A percentile compares a stretch with the other conserved stretches of the same genome.
Conservation (phyloP, 1,284 basidiomycete species). For the Apiotrichum gracile region DNA sequence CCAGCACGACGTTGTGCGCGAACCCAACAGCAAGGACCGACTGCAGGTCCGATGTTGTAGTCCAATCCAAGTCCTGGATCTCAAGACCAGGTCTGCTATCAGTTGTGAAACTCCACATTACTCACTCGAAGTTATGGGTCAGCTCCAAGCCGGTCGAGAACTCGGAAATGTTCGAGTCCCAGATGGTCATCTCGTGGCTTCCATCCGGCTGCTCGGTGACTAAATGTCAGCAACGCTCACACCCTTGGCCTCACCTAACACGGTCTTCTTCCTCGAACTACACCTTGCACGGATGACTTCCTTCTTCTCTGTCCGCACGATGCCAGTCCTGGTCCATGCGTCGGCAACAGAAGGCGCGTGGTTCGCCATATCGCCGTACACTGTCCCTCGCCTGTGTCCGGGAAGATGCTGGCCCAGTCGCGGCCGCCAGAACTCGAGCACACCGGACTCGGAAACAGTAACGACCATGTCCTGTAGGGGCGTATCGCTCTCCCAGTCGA, state of each 20-base stretch:
- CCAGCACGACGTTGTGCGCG: slow-evolving; percentile 64
- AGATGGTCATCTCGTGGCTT: slow-evolving; percentile 74
- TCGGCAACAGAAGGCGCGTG: not conserved
- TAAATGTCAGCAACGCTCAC: slow-evolving; percentile 5
- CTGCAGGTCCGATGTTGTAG: slow-evolving; percentile 77
- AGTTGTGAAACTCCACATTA: not conserved
- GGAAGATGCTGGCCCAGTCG: slow-evolving; percentile 48
- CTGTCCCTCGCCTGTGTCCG: slow-evolving; percentile 2
- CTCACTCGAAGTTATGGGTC: slow-evolving; percentile 57
- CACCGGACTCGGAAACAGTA: slow-evolving; percentile 65
- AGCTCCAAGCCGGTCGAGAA: slow-evolving; percentile 85
- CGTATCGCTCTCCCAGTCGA: slow-evolving; percentile 40
- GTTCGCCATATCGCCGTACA: slow-evolving; percentile 5
- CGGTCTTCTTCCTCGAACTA: slow-evolving; percentile 84
- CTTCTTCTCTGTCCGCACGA: slow-evolving; percentile 63
- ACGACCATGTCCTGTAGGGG: slow-evolving; percentile 63
- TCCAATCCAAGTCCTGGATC: slow-evolving; percentile 82
- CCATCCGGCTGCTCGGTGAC: slow-evolving; percentile 45
- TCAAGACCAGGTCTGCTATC: slow-evolving; percentile 48
- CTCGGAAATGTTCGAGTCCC: slow-evolving; percentile 90
- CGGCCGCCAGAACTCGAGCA: slow-evolving; percentile 74
- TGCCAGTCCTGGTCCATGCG: slow-evolving; percentile 54
- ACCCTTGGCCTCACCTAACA: slow-evolving; percentile 51
- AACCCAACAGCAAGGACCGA: slow-evolving; percentile 86
- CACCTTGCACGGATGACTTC: slow-evolving; percentile 66